Evolutionary conservation across 768 basidiomycete genomes (phyloP).

Genomic region (Lentinus brumalis): DNA sequence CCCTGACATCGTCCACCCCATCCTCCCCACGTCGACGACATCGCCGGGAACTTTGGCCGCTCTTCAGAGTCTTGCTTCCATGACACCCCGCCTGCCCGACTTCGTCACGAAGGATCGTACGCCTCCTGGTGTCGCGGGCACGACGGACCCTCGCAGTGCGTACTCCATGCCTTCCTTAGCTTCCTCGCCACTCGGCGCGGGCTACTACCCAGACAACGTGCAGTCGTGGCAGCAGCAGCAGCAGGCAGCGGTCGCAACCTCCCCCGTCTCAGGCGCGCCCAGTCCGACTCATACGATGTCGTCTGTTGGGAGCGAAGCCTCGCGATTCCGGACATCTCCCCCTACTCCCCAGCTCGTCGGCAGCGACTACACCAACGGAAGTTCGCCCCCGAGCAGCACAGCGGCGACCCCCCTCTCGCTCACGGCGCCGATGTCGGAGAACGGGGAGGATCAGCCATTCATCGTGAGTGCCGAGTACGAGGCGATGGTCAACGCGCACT

Average conservation of each 20-base stretch:
- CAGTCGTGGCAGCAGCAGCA: not conserved
- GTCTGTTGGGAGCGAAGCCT: slow-evolving; percentile 6
- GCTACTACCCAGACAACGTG: not conserved
- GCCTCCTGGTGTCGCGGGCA: not conserved
- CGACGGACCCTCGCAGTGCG: not conserved
- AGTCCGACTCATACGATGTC: slow-evolving; percentile 12
- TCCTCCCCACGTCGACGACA: slow-evolving; percentile 16
- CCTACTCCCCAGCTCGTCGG: not conserved
- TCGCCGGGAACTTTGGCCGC: slow-evolving; percentile 21
- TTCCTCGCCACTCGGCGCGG: not conserved
- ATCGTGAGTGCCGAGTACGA: slow-evolving; percentile 32
- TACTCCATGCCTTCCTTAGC: slow-evolving; percentile 4
- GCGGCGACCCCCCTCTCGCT: slow-evolving; percentile 18
- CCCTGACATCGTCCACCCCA: slow-evolving; percentile 10
- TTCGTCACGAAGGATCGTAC: slow-evolving; percentile 15
- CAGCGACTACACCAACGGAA: slow-evolving; percentile 16
- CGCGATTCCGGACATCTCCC: not conserved
- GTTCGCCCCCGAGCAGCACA: slow-evolving; percentile 18
- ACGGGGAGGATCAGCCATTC: slow-evolving; percentile 30
- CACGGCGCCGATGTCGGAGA: slow-evolving; percentile 13
- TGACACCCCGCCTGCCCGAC: slow-evolving; percentile 25
- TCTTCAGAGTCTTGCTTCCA: slow-evolving; percentile 22
- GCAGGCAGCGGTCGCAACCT: slow-evolving; percentile 1
- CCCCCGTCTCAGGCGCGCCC: slow-evolving; percentile 5
- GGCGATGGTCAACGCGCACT: slow-evolving; percentile 28